Evolutionary conservation across 73 alveolate species (phyloP), one percentile per base, ranked within the genome.

Genomic region (Symbiodinium natans): DNA sequence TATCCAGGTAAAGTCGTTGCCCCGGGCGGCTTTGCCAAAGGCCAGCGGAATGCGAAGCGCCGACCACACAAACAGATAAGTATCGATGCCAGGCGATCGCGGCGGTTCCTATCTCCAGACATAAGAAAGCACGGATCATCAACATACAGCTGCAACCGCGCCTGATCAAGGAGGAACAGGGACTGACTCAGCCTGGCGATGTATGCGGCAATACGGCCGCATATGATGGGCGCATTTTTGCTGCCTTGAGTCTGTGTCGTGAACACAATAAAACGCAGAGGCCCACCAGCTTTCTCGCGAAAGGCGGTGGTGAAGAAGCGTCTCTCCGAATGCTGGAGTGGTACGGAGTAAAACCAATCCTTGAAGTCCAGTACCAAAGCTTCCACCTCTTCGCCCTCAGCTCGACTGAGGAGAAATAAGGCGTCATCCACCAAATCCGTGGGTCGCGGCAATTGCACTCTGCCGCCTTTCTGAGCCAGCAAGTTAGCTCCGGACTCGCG

Each of bases 291-390:
- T 17, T 0, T 33, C 39, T 38, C 63, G 38, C 42, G n/a, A 19
- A 25, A 56, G 2, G 59, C 27, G 3, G n/a, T 7, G 40, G 94
- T 54, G 83, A 86, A 86, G 31, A 54, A 46, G 19, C 40, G 41
- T 11, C 95, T 15, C 80, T 88, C 95, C 9, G 11, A 7, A 2
- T 82, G 94, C 25, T 56, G 86, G 25, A 87, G 52, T 7, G 94
- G 94, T 1, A 87, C 85, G 25, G 56, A 38, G 94, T 39, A 87
- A 27, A 87, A 87, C 94, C 94, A 87, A 19, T 87, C 94, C 23
- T 27, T 56, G 48, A 39, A 89, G 39, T 89, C 96, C 4, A 71
- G 33, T 2, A 87, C 41, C 29, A 56, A 41, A 80, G 85, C 71
- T n/a, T 87, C 94, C 19, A 59, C 31, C 11, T 21, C 41, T 19